Percentiles rank a stretch among this genome's conserved stretches.
These are phyloP conservation scores for Plasmodium cynomolgi DNA, from an alignment of 169 alveolate species.

Conservation along the genomic window DNA sequence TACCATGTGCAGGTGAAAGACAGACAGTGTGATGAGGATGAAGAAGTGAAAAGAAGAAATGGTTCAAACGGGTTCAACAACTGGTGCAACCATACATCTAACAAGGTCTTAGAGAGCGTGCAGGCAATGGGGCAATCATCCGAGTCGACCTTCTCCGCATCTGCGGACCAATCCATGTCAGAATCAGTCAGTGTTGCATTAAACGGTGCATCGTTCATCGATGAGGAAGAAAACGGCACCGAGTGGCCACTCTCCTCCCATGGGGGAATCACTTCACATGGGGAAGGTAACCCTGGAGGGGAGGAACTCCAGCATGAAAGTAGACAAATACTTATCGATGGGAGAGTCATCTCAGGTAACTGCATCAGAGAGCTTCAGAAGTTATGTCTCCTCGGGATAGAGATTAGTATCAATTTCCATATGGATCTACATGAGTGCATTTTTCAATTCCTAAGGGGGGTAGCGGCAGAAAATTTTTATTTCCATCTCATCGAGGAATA, in stretches of 20 bases:
- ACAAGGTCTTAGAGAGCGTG: not conserved
- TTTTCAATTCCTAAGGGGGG: conserved; percentile 1
- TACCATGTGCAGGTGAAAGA: not conserved
- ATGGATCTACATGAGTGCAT: conserved; percentile 33
- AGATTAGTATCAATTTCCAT: conserved; percentile 24
- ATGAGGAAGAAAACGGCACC: not conserved
- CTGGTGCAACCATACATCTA: not conserved
- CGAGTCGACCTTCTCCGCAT: not conserved
- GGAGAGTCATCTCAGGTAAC: not conserved
- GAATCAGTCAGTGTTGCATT: not conserved
- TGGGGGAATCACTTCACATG: not conserved
- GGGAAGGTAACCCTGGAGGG: not conserved
- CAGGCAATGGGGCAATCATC: not conserved
- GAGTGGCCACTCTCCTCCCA: not conserved
- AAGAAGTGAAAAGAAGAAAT: not conserved
- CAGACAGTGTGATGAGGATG: not conserved
- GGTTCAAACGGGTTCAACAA: not conserved
- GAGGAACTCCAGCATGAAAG: not conserved
- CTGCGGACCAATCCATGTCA: not conserved
- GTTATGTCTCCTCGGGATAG: conserved; percentile 21
- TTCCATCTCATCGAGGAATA: conserved; percentile 39
- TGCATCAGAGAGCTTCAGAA: conserved; percentile 20
- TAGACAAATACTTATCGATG: not conserved
- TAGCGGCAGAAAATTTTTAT: conserved; percentile 18
- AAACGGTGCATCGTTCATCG: not conserved